These are phyloP conservation scores for Exophiala oligosperma DNA, from an alignment of 2,329 filamentous ascomycete genomes.

Conservation along the genomic window DNA sequence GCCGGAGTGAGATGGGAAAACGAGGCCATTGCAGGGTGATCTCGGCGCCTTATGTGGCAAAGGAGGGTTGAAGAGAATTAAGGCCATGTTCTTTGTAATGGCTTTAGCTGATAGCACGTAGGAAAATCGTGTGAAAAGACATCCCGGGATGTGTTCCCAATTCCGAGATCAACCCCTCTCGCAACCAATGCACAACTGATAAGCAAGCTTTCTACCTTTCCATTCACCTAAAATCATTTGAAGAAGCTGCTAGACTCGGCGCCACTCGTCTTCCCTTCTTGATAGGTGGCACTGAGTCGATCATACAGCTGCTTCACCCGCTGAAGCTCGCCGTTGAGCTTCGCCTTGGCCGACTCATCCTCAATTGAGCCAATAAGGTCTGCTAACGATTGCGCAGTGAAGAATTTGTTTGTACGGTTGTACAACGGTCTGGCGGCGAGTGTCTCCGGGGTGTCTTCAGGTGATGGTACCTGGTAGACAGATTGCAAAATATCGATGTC, in stretches of 20 bases:
- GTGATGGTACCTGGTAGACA: constrained; percentile 53
- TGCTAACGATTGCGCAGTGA: constrained; percentile 32
- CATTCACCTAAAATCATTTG: constrained; percentile 6
- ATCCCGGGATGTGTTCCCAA: no score
- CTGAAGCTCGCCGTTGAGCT: constrained; percentile 44
- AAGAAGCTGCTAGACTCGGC: constrained; percentile 22
- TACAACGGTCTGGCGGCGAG: constrained; percentile 49
- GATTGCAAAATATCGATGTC: constrained; percentile 59
- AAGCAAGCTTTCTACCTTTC: constrained; percentile 5
- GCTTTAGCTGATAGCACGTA: no score
- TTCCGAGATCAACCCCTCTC: not conserved
- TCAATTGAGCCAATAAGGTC: constrained; percentile 34
- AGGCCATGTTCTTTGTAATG: not conserved
- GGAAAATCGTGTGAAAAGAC: no score
- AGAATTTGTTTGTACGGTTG: constrained; percentile 59
- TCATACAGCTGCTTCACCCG: constrained; percentile 53
- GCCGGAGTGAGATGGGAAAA: not conserved
- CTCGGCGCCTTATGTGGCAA: not conserved
- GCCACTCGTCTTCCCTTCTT: constrained; percentile 45
- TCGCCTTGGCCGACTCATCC: constrained; percentile 36
- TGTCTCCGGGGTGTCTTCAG: constrained; percentile 35
- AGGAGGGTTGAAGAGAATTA: not conserved
- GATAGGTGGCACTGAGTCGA: constrained; percentile 50
- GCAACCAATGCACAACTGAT: not conserved
- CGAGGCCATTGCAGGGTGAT: not conserved